phyloP scores from a whole-genome alignment of 306 rosid species.

The Fragaria vesca region DNA sequence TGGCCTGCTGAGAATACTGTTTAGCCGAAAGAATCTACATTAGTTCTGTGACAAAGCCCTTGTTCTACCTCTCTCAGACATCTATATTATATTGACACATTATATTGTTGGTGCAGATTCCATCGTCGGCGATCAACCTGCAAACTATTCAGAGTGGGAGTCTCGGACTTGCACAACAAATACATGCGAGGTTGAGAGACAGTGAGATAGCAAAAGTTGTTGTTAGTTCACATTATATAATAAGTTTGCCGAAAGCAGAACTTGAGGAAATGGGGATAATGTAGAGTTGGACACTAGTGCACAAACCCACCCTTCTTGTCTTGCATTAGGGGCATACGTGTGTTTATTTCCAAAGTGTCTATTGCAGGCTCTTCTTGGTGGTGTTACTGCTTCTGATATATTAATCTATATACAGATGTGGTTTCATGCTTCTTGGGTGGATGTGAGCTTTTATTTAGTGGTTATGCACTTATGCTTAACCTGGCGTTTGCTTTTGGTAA shows the following conservation, averaged over 20 bases:
- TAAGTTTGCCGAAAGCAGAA: neutral
- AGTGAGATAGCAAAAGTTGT: neutral
- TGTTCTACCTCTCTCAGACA: neutral
- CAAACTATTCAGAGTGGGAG: neutral
- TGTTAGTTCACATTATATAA: neutral
- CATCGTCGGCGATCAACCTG: neutral
- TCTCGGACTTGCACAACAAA: neutral
- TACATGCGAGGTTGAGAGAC: neutral
- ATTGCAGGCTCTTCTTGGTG: neutral
- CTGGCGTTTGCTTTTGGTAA: neutral
- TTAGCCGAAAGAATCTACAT: neutral
- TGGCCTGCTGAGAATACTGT: neutral
- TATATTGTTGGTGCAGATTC: conserved; percentile 4
- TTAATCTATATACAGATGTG: neutral
- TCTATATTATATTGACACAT: neutral
- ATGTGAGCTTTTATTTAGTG: neutral
- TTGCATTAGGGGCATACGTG: neutral
- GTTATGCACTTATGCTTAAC: neutral
- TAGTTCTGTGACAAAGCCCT: neutral
- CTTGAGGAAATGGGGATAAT: neutral
- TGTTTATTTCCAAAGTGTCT: neutral
- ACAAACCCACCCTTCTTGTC: neutral
- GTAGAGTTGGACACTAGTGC: neutral
- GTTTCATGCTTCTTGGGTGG: conserved; percentile 5
- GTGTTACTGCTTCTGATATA: neutral